These are phyloP conservation scores for Hymenoscyphus albidus DNA, from an alignment of 2,329 filamentous ascomycete species.

Conservation along the genomic window DNA sequence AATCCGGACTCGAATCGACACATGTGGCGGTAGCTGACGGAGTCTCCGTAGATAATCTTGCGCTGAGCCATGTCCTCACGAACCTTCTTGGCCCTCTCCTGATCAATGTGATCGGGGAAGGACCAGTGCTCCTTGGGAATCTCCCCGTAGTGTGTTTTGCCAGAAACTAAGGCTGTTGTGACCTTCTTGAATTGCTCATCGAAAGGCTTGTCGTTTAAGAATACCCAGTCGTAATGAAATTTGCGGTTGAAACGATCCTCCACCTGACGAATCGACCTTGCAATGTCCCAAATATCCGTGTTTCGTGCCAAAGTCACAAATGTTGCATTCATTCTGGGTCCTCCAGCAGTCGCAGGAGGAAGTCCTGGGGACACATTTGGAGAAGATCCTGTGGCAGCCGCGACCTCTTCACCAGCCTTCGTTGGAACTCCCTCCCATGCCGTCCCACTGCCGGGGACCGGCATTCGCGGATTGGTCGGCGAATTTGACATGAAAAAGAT, in stretches of 20 bases:
- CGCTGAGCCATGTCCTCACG: constrained; percentile 89
- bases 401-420: constrained; percentile 29
- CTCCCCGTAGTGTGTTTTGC: constrained; percentile 83
- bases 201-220: constrained; percentile 94
- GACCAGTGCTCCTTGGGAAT: constrained; percentile 96
- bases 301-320: constrained; percentile 96
- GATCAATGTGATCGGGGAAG: constrained; percentile 92
- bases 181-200: constrained; percentile 91
- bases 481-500: constrained; percentile 78
- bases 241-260: constrained; percentile 98
- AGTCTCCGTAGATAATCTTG: constrained; percentile 98
- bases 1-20: constrained; percentile 98
- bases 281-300: constrained; percentile 92
- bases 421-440: constrained; percentile 19
- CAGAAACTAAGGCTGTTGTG: constrained; percentile 84
- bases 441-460: constrained; percentile 30
- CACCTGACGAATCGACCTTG: constrained; percentile 89
- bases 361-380: constrained; percentile 33
- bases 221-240: constrained; percentile 99
- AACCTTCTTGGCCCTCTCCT: constrained; percentile 85
- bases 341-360: constrained; percentile 50
- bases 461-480: constrained; percentile 40
- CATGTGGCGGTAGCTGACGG: constrained; percentile 97
- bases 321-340: constrained; percentile 88
- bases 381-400: constrained; percentile 18